These are phyloP conservation scores for Toxoplasma gondii DNA, from an alignment of 169 alveolate species.

Conservation along the genomic window DNA sequence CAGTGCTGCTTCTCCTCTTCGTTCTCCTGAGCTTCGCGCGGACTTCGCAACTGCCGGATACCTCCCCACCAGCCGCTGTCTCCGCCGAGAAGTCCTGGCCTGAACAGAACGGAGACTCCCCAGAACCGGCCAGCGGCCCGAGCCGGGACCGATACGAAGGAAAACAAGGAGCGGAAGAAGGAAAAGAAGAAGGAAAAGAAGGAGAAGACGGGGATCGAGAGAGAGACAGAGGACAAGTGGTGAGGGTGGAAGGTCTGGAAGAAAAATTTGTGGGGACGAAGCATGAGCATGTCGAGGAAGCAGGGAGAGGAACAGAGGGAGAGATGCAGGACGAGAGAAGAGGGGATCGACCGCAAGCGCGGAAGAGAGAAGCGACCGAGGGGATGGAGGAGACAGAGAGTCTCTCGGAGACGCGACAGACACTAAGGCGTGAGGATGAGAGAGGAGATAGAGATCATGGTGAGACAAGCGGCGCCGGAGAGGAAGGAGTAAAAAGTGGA, in stretches of 20 bases:
- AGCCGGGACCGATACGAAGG: neutral
- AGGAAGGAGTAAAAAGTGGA: neutral
- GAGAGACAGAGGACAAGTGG: neutral
- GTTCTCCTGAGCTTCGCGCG: neutral
- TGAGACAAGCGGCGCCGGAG: neutral
- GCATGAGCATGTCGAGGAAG: neutral
- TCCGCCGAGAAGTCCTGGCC: neutral
- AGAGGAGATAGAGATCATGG: neutral
- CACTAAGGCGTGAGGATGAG: neutral
- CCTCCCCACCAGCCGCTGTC: neutral
- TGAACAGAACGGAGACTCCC: neutral
- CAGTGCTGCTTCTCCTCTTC: neutral
- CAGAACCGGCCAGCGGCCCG: neutral
- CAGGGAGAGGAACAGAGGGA: neutral
- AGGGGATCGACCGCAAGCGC: neutral
- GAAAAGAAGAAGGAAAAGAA: too few species aligned
- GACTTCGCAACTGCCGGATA: neutral
- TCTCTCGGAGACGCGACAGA: neutral
- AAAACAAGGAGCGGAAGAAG: neutral
- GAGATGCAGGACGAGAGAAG: neutral
- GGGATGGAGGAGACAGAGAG: neutral
- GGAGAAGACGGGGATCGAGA: too few species aligned
- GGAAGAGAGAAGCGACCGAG: neutral
- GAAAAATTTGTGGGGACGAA: neutral
- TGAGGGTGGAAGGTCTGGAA: neutral